phyloP scores from a whole-genome alignment of 2,329 filamentous ascomycete genomes.

The Pseudogymnoascus sp. region DNA sequence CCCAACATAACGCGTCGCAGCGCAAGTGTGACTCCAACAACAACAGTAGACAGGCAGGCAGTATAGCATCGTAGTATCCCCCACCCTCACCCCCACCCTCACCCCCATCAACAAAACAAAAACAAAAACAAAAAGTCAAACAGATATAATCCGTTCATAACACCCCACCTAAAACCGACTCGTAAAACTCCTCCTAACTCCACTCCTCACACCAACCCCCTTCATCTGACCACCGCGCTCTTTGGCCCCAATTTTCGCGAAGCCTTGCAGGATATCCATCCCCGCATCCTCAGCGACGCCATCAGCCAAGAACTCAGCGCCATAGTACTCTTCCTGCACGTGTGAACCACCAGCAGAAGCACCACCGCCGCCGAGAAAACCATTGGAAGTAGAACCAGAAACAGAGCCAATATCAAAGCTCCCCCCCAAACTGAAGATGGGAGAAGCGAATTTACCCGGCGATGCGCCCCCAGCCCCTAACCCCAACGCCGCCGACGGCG shows the following conservation, averaged over 20 bases:
- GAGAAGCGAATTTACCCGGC: constrained; percentile 40
- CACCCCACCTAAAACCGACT: constrained; percentile 21
- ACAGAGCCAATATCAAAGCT: background rate
- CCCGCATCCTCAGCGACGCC: constrained; percentile 49
- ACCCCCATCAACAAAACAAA: background rate
- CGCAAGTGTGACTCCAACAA: background rate
- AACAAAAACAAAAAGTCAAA: background rate
- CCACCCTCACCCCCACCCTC: too few relatives aligned
- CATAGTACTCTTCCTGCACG: constrained; percentile 42
- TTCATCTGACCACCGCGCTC: constrained; percentile 33
- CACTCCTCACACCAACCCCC: constrained; percentile 17
- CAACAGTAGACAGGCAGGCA: background rate
- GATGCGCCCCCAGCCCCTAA: constrained; percentile 32
- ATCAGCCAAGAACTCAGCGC: constrained; percentile 47
- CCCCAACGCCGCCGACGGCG: constrained; percentile 49
- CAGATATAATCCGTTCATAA: background rate
- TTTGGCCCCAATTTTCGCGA: constrained; percentile 58
- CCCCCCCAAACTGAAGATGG: background rate
- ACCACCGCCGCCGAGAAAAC: constrained; percentile 11
- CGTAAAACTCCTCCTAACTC: constrained; percentile 25
- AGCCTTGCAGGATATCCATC: constrained; percentile 66
- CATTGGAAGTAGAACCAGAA: constrained; percentile 18
- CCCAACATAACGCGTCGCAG: background rate
- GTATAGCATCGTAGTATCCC: background rate
- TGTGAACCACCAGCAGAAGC: background rate